A percentile compares a stretch with the other conserved stretches of the same genome.
phyloP scores from a whole-genome alignment of 1,284 basidiomycete species.

The Cryptococcus sp. region DNA sequence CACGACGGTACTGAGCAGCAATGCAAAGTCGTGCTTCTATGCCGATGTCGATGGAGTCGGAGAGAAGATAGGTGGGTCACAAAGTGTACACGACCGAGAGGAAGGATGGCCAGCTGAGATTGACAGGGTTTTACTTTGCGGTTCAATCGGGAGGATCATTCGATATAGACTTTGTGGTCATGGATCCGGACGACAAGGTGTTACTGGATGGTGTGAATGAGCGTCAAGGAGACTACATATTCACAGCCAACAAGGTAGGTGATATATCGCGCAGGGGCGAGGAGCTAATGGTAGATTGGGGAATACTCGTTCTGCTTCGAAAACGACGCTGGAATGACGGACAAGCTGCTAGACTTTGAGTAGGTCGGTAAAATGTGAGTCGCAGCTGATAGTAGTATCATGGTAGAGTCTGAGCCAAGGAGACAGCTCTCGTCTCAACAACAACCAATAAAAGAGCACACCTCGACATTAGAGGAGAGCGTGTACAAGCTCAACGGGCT shows the following conservation, averaged over 20 bases:
- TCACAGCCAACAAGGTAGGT: constrained; percentile 85
- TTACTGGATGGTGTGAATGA: constrained; percentile 81
- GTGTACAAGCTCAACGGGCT: constrained; percentile 81
- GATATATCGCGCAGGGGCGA: background rate
- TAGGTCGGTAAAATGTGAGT: constrained; percentile 20
- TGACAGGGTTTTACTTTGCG: constrained; percentile 52
- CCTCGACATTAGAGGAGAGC: constrained; percentile 84
- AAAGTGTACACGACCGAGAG: too few relatives aligned
- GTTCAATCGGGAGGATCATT: constrained; percentile 97
- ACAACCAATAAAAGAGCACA: constrained; percentile 70
- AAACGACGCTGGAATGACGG: constrained; percentile 85
- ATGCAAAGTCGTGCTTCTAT: constrained; percentile 89
- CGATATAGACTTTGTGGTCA: constrained; percentile 92
- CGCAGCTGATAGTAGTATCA: constrained; percentile 53
- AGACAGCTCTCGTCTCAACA: constrained; percentile 70
- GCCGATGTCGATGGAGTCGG: constrained; percentile 74
- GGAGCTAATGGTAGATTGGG: constrained; percentile 52
- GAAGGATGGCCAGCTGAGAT: too few relatives aligned
- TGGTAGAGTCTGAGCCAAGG: constrained; percentile 92
- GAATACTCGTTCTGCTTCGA: constrained; percentile 99
- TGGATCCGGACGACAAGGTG: constrained; percentile 79
- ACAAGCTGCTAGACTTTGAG: constrained; percentile 93
- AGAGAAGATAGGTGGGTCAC: constrained; percentile 45
- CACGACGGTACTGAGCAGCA: constrained; percentile 77
- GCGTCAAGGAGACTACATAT: constrained; percentile 92